Evolutionary conservation across 2,329 filamentous ascomycete genomes (phyloP), one percentile per base, ranked within the genome.

Genomic region (Grosmannia huntii): DNA sequence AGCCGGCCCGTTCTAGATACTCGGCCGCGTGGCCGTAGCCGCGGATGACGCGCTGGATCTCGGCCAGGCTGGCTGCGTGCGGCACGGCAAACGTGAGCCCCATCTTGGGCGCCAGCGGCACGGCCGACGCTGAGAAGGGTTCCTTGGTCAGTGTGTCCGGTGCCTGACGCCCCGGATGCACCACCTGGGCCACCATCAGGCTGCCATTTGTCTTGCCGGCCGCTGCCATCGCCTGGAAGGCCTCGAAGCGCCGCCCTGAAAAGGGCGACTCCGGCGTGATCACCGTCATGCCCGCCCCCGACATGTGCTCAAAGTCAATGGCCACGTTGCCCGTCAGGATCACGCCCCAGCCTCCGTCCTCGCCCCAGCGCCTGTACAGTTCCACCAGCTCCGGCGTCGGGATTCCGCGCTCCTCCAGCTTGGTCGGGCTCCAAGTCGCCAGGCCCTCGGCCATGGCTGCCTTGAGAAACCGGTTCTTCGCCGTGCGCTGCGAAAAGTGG

Each of bases 391-490:
- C 68, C 33, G 67, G 62, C 4, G 70, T 68, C 1, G 73, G 73
- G 25, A 75, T 64, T 0, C 73, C 74, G 49, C 84, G 76, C 4
- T 73, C 73, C 25, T 75, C 68, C 10, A 79, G 63, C 57, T 81
- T 73, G 27, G 75, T 74, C 2, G 76, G 70, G 61, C 80, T 75
- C 81, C 81, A 87, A 3, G 78, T 80, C 0, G 82, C 80, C 16
- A 86, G 70, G 9, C 77, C 73, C 67, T 88, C 85, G 2, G 80
- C 80, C 84, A 87, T 86, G 49, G 85, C 79, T 6, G 74, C 82
- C 68, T 87, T 87, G 62, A 86, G 68, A 65, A 86, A 83, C n/a
- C 83, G 75, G 66, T 87, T 87, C 49, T 76, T 77, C 1, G 83
- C 83, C 1, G 75, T 78, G 59, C 72, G 75, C 56, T 76, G 75